Conservation (phyloP, 768 basidiomycete genomes). For the Dioszegia aurantiaca region DNA sequence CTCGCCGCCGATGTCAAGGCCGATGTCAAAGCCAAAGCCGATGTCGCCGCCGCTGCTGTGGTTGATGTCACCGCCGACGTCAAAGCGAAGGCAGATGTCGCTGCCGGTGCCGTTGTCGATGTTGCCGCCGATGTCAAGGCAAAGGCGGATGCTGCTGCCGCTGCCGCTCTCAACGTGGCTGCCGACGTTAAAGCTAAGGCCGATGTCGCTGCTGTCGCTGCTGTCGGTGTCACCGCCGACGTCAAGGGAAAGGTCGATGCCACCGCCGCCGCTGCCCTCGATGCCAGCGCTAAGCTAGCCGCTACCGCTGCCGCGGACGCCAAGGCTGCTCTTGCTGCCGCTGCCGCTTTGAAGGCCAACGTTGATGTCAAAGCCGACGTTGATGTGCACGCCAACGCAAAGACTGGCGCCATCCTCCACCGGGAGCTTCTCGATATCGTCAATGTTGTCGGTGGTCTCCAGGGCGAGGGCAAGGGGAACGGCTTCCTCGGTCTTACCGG, state of each 20-base stretch:
- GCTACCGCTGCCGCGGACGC: constrained; percentile 13
- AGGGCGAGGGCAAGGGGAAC: constrained; percentile 1
- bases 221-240: constrained; percentile 1
- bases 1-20: constrained; percentile 1
- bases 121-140: constrained; percentile 13
- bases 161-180: constrained; percentile 10
- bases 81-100: background rate
- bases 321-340: background rate
- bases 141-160: background rate
- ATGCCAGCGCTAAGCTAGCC: background rate
- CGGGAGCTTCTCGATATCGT: constrained; percentile 1
- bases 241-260: background rate
- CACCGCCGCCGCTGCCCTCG: background rate
- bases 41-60: background rate
- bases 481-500: constrained; percentile 1
- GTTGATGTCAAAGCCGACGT: constrained; percentile 7
- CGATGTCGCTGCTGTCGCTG: background rate
- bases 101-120: background rate
- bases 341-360: constrained; percentile 17
- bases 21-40: constrained; percentile 1
- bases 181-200: constrained; percentile 2
- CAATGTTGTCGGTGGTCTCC: background rate
- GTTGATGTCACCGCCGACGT: constrained; percentile 2
- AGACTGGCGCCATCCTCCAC: background rate
- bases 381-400: constrained; percentile 9